Percentiles rank a stretch among this genome's conserved stretches.
Evolutionary conservation across 495 filamentous ascomycete genomes (phyloP).

Genomic region (Tetracladium setigerum): DNA sequence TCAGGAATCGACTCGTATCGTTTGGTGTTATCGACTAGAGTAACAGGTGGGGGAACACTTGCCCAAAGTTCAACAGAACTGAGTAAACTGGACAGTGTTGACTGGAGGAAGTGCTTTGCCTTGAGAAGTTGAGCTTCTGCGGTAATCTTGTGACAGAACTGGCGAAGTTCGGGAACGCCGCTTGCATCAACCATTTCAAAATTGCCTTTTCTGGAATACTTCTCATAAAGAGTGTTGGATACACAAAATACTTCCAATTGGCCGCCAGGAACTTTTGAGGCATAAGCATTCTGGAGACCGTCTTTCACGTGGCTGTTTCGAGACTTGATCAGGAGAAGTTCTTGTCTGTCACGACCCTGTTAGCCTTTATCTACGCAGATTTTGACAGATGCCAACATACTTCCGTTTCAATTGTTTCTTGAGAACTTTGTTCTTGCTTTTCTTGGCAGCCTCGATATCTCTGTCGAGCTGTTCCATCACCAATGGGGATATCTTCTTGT

Average conservation of each 20-base stretch:
- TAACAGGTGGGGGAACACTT: not conserved
- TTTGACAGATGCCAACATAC: conserved; percentile 1
- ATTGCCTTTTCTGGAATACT: conserved; percentile 15
- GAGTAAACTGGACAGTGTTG: conserved; percentile 15
- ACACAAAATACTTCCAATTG: conserved; percentile 24
- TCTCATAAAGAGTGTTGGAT: conserved; percentile 23
- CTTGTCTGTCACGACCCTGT: conserved; percentile 14
- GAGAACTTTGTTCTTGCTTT: not conserved
- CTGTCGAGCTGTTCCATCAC: conserved; percentile 11
- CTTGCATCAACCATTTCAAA: conserved; percentile 17
- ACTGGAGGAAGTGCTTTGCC: conserved; percentile 18
- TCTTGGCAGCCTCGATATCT: conserved; percentile 13
- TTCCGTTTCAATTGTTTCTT: conserved; percentile 11
- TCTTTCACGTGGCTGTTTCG: conserved; percentile 21
- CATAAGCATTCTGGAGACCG: conserved; percentile 13
- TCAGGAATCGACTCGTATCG: conserved; percentile 4
- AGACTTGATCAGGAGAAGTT: conserved; percentile 21
- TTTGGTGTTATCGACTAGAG: not conserved
- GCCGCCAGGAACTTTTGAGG: conserved; percentile 11
- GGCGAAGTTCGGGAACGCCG: conserved; percentile 24
- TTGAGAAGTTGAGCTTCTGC: conserved; percentile 19
- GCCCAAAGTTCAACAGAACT: conserved; percentile 16
- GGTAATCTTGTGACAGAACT: conserved; percentile 21
- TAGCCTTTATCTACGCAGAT: conserved; percentile 1
- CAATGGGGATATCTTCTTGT: conserved; percentile 6